Evolutionary conservation across 1,139 yeast genomes (phyloP).

Genomic region (Diutina ranongensis): DNA sequence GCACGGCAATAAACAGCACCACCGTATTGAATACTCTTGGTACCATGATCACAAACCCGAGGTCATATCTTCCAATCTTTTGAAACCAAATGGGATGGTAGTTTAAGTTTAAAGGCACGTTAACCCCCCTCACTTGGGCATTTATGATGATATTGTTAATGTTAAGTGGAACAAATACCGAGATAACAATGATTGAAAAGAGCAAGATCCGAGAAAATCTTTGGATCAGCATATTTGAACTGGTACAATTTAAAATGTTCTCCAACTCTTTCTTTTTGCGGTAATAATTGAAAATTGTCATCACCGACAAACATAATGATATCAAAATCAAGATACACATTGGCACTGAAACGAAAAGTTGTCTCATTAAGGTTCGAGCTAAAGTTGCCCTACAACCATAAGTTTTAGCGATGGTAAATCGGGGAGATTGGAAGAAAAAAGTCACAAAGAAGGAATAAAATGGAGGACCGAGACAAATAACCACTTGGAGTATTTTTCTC

Average conservation of each 20-base stretch:
- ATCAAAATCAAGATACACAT: background rate
- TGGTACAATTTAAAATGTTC: conserved; percentile 1
- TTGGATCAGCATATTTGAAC: background rate
- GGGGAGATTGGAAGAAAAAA: background rate
- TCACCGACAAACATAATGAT: background rate
- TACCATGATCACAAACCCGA: background rate
- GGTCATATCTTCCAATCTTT: background rate
- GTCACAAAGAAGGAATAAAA: background rate
- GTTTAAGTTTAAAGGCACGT: background rate
- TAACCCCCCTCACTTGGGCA: background rate
- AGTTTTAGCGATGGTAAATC: background rate
- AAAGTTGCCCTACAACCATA: background rate
- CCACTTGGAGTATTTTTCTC: background rate
- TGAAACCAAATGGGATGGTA: background rate
- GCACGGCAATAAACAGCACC: background rate
- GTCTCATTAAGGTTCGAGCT: background rate
- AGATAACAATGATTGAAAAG: background rate
- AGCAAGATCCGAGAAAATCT: background rate
- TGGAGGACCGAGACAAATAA: background rate
- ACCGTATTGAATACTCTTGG: background rate
- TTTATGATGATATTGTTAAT: background rate
- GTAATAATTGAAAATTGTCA: background rate
- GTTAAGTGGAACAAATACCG: background rate
- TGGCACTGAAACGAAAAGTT: background rate
- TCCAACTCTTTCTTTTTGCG: background rate